Evolutionary conservation across 805 yeast genomes (phyloP).

Genomic region (Lipomyces mesembrius): DNA sequence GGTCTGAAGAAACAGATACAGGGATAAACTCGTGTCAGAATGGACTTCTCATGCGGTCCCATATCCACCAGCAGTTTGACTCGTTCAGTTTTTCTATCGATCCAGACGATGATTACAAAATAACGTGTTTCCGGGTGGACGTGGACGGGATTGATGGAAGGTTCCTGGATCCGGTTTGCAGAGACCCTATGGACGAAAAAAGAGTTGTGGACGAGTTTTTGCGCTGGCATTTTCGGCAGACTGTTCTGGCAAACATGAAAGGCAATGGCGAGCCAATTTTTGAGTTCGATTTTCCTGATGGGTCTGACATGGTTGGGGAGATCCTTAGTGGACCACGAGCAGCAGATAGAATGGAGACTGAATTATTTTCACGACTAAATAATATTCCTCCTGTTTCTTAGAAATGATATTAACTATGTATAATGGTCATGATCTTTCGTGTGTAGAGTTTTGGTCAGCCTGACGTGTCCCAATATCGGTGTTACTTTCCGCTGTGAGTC

Average conservation of each 20-base stretch:
- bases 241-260: conserved; percentile 3
- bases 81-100: not conserved
- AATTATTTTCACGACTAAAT: conserved; percentile 1
- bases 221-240: conserved; percentile 4
- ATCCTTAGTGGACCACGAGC: conserved; percentile 3
- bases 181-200: not conserved
- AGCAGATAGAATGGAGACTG: conserved; percentile 4
- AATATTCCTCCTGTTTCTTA: too few species aligned
- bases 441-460: too few species aligned
- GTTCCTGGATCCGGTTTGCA: conserved; percentile 1
- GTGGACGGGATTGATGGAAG: conserved; percentile 3
- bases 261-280: not conserved
- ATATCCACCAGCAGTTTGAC: not conserved
- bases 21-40: conserved; percentile 2
- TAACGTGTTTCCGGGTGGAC: conserved; percentile 4
- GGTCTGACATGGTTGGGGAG: conserved; percentile 9
- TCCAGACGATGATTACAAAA: conserved; percentile 2
- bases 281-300: conserved; percentile 7
- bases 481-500: too few species aligned
- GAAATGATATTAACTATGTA: too few species aligned
- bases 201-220: conserved; percentile 3
- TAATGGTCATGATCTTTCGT: too few species aligned
- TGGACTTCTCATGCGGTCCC: conserved; percentile 2
- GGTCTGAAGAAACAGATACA: not conserved
- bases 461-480: too few species aligned